Evolutionary conservation across 768 basidiomycete species (phyloP), one percentile per base, ranked within the genome.

Genomic region (Podaxis mareebaensis): DNA sequence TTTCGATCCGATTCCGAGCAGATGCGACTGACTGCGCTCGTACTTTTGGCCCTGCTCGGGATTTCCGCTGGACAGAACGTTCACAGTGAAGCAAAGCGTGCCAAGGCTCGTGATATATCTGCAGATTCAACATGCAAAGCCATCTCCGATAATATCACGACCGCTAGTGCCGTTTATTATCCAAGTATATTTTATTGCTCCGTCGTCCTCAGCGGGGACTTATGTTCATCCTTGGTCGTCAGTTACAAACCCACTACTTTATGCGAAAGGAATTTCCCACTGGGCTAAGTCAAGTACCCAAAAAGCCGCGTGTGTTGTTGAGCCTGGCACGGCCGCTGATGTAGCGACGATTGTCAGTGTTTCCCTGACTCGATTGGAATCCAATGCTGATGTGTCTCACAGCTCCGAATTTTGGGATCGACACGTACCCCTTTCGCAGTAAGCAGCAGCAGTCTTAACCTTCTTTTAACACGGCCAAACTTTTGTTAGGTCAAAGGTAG

Each of bases 401-500:
- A 87, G 85, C 76, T 87, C 20, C 68, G 71, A 65, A 78, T 85
- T 20, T 64, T 87, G 3, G 79, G 74, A 0, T 69, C 67, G 20
- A 79, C 75, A 0, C 57, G 70, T 36, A 84, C 81, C 0, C 78
- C 83, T 1, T 86, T 88, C 64, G 85, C 85, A 3, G 86, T 85
- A 54, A 42, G 54, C 24, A 4, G 52, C 48, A 51, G 0, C 51
- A 38, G 72, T 0, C 66, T 74, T 30, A 65, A 77, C 5, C 76
- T 77, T 60, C 73, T 74, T 58, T 78, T 69, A 2, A 51, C 76
- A 13, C 73, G 75, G 66, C 73, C 73, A 44, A 52, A 49, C 26
- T 56, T 3, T 51, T 8, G 17, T 10, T 51, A 86, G 86, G 80
- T 88, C 58, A 89, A 86, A 70, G 82, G 86, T n/a, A 87, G 85